phyloP scores from a whole-genome alignment of 495 filamentous ascomycete species.

The Penicillium taxi region DNA sequence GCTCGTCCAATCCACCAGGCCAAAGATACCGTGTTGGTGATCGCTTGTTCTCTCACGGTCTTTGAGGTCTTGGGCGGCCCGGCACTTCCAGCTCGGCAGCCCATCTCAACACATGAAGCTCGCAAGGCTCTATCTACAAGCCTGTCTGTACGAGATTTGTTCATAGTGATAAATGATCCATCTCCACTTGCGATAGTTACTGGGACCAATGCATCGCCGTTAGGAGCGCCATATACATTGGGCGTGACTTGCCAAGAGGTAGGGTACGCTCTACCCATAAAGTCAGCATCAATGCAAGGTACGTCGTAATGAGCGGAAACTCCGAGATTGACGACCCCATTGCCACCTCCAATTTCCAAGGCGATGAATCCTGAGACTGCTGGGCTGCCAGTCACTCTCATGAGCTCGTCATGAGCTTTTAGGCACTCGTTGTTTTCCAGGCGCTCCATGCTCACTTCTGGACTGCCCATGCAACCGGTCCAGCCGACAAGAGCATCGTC shows the following conservation, averaged over 20 bases:
- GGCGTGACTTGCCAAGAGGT: constrained; percentile 29
- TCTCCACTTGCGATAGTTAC: constrained; percentile 31
- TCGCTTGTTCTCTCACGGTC: constrained; percentile 20
- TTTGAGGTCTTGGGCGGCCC: constrained; percentile 23
- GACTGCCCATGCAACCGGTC: constrained; percentile 23
- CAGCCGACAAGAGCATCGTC: constrained; percentile 17
- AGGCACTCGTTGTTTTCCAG: constrained; percentile 24
- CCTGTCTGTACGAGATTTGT: constrained; percentile 25
- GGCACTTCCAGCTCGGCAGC: constrained; percentile 23
- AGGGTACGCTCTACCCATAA: constrained; percentile 30
- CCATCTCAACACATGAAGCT: constrained; percentile 28
- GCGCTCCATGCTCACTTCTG: constrained; percentile 26
- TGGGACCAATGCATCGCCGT: constrained; percentile 22
- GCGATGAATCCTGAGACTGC: constrained; percentile 24
- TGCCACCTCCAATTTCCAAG: constrained; percentile 33
- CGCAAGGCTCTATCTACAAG: constrained; percentile 26
- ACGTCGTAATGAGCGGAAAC: constrained; percentile 17
- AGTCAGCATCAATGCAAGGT: constrained; percentile 33
- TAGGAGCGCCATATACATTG: constrained; percentile 19
- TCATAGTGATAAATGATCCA: constrained; percentile 31
- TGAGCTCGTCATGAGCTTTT: constrained; percentile 23
- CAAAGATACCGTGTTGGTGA: constrained; percentile 33
- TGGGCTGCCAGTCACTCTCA: constrained; percentile 19
- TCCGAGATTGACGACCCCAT: constrained; percentile 29
- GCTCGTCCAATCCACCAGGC: constrained; percentile 44